Conservation (phyloP, 78 protist species). For the slime mould (Dictyostelium discoideum) region DNA sequence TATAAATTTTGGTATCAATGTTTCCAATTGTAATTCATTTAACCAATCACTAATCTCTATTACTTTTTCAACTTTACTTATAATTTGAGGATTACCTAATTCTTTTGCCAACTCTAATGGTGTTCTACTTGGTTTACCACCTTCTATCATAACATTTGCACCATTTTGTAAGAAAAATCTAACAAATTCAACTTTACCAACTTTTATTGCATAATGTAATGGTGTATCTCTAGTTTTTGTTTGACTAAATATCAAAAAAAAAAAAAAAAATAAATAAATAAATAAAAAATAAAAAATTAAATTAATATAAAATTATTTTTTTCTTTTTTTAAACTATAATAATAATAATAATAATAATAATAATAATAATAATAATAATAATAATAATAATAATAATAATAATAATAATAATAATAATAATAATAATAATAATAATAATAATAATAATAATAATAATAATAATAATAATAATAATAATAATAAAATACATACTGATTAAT, state of each 20-base stretch:
- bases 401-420: background rate
- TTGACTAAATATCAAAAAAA: background rate
- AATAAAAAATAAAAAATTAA: background rate
- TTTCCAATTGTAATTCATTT: slow-evolving; percentile 30
- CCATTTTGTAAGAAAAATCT: slow-evolving; percentile 56
- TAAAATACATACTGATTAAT: slow-evolving; percentile 60
- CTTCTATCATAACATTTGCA: slow-evolving; percentile 59
- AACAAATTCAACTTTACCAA: slow-evolving; percentile 73
- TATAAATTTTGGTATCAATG: slow-evolving; percentile 36
- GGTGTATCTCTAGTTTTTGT: slow-evolving; percentile 76
- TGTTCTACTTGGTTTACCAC: slow-evolving; percentile 48
- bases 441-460: background rate
- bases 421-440: background rate
- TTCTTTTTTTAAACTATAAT: background rate
- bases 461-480: background rate
- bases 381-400: background rate
- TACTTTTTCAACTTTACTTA: slow-evolving; percentile 17
- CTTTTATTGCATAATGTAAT: slow-evolving; percentile 77
- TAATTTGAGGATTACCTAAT: background rate
- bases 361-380: background rate
- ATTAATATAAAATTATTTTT: background rate
- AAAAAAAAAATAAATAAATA: background rate
- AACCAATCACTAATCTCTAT: slow-evolving; percentile 64
- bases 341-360: background rate
- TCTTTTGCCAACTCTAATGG: slow-evolving; percentile 56